phyloP scores from a whole-genome alignment of 305 asterid species.

The Fraxinus nigra region DNA sequence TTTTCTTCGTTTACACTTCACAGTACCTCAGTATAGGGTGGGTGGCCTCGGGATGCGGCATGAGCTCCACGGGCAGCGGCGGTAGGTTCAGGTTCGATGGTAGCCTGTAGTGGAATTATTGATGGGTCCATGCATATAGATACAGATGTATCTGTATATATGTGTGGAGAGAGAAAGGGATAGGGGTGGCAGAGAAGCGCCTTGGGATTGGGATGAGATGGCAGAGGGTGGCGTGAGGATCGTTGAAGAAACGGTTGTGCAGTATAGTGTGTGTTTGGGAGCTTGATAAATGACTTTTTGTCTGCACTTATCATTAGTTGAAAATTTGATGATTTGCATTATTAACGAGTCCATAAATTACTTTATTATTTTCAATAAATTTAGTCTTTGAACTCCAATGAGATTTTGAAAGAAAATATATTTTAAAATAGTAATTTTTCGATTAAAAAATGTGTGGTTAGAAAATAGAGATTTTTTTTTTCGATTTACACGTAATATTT shows the following conservation, averaged over 20 bases:
- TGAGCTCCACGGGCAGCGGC: conserved; percentile 19
- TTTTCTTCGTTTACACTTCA: background rate
- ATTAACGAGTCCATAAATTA: background rate
- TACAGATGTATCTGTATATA: background rate
- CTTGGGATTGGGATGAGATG: background rate
- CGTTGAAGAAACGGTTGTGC: background rate
- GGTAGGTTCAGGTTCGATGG: conserved; percentile 26
- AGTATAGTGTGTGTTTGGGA: background rate
- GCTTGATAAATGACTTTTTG: background rate
- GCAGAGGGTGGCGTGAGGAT: background rate
- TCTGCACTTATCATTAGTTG: background rate
- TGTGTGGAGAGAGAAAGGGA: background rate
- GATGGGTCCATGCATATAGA: conserved; percentile 43
- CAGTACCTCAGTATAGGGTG: conserved; percentile 62
- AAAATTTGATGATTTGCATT: background rate
- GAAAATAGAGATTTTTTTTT: no score
- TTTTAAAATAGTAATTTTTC: no score
- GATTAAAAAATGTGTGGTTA: no score
- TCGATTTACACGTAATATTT: background rate
- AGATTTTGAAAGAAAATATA: no score
- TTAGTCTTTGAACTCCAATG: no score
- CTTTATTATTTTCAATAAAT: background rate
- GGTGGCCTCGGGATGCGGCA: conserved; percentile 39
- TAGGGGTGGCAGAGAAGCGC: background rate
- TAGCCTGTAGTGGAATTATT: conserved; percentile 39